Base-by-base conservation (phyloP, 352 stramenopile species). In the Detonula confervacea region DNA sequence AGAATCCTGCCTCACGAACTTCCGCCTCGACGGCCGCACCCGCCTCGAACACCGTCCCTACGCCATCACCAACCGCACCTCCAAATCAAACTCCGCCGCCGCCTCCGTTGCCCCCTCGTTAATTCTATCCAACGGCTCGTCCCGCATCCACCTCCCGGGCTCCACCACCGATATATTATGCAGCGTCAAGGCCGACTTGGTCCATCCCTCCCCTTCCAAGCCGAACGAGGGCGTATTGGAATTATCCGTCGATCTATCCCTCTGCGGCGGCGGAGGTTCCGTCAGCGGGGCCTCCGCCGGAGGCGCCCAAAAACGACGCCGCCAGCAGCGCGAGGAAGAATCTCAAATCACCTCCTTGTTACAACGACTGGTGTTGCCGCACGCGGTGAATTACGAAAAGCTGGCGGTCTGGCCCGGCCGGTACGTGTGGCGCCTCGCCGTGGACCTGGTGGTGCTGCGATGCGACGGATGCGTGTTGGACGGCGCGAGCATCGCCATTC, bases 101-200 rank as follows among this genome's bases (percentile, higher is more conserved):
- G 14, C 44, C 12, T 20, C 25, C n/a, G n/a, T n/a, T 16, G 37
- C 71, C 24, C 39, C 67, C 18, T 61, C 78, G 4, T 59, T 89
- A 30, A 60, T 83, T 14, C 71, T 91, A 22, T 91, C 85, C 39
- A 80, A 91, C 74, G 87, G 84, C 18, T 92, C 87, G 6, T 64
- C 69, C 6, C 80, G 84, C 24, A 72, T 92, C 27, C 80, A 86
- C 47, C 79, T 90, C 20, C 68, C 80, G 0, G 84, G 73, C 11
- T 83, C 77, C 52, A 66, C 86, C 35, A 90, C 81, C 1, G 73
- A 92, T 44, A 68, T 92, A 29, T 30, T 92, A 27, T 88, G 84
- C 42, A 88, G 72, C 18, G 77, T 92, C 64, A 88, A 88, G 51
- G 87, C 84, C 6, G 87, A 91, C 44, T 29, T 92, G 7, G 84